A percentile compares a stretch with the other conserved stretches of the same genome.
phyloP scores from a whole-genome alignment of 139 green algal genomes.

The Micromonas commoda region DNA sequence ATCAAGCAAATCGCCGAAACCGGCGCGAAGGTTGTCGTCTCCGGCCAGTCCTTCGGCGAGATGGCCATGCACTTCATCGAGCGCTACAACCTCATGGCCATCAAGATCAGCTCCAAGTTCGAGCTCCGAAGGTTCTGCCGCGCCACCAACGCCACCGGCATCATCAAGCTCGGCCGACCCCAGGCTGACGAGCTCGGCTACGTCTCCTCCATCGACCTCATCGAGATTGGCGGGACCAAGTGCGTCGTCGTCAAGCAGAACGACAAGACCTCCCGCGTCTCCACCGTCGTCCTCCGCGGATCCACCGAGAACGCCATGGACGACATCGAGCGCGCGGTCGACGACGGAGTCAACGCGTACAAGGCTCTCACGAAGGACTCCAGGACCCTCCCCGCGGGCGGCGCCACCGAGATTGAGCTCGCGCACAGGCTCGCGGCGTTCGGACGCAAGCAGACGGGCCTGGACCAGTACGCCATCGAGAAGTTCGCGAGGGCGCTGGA shows the following conservation, averaged over 20 bases:
- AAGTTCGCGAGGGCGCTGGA: conserved; percentile 91
- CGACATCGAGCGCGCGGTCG: conserved; percentile 91
- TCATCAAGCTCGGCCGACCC: conserved; percentile 59
- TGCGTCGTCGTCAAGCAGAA: conserved; percentile 73
- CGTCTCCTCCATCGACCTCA: conserved; percentile 35
- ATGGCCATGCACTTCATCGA: conserved; percentile 98
- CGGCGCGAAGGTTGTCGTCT: conserved; percentile 67
- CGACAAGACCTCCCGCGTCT: conserved; percentile 48
- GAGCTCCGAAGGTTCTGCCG: conserved; percentile 88
- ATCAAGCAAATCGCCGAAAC: conserved; percentile 70
- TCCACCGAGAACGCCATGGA: conserved; percentile 81
- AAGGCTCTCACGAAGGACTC: conserved; percentile 79
- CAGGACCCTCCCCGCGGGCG: conserved; percentile 69
- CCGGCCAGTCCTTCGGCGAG: conserved; percentile 76
- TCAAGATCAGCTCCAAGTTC: conserved; percentile 93
- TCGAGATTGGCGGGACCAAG: conserved; percentile 82
- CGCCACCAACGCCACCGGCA: conserved; percentile 69
- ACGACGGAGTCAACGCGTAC: conserved; percentile 94
- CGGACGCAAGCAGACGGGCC: conserved; percentile 75
- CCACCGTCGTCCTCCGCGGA: conserved; percentile 86
- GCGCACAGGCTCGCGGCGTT: conserved; percentile 52
- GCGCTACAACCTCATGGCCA: conserved; percentile 63
- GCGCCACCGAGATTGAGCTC: conserved; percentile 84
- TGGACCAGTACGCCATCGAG: conserved; percentile 93
- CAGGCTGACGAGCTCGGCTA: conserved; percentile 41